Evolutionary conservation across 257 asterid genomes (phyloP), one percentile per base, ranked within the genome.

Genomic region (Nicotiana noctiflora): DNA sequence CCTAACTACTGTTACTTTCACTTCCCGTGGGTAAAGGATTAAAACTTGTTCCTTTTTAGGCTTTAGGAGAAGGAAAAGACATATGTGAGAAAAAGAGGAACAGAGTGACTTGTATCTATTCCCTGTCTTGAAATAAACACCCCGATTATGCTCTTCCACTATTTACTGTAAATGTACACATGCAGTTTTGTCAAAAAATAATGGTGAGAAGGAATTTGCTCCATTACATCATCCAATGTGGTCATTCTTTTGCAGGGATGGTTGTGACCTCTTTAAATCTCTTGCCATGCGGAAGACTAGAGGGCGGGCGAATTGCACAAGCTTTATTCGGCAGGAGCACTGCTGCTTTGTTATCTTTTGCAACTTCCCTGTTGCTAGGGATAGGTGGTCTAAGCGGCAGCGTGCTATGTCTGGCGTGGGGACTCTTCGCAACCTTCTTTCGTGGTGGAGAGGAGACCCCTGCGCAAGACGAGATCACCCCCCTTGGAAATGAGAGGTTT

Each of bases 361-460:
- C 90, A 0, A 93, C 97, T 9, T 88, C 97, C 3, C 84, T 94
- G 2, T 79, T 92, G 82, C 89, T 94, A 0, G 98, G 91, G 19
- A 88, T 93, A 7, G 98, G 97, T 10, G 98, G 98, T 10, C 75
- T 93, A n/a, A 94, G 94, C 31, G 97, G 98, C 37, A 93, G 97
- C 3, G 96, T 93, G 4, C 90, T 94, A 10, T 94, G 98, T 63
- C 79, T 94, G 77, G 90, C 94, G 0, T 94, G 97, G 98, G 98
- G 97, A 31, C 93, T 94, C 37, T 93, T 94, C 8, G 96, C 97
- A 0, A 93, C 97, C 9, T 94, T 94, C 88, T 93, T 94, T 86
- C 90, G 97, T 0, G 95, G 98, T 1, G 98, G 97, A 18, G 98
- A 93, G 56, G 98, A 94, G 89, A 88, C 87, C 17, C 98, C 97